These are phyloP conservation scores for Theobroma grandiflorum DNA, from an alignment of 441 rosid genomes.

Conservation along the genomic window DNA sequence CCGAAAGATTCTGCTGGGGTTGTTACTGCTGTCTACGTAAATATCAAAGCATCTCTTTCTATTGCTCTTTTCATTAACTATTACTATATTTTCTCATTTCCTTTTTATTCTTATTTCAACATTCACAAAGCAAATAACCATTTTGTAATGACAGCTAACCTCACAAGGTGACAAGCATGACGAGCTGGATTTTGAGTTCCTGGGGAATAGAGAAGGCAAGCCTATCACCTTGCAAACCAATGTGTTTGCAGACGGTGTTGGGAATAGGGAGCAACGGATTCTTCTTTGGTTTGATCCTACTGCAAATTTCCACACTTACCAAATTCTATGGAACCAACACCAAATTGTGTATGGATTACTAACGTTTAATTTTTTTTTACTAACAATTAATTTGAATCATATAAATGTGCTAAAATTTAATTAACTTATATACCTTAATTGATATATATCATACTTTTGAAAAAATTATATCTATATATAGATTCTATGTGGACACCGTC, in stretches of 20 bases:
- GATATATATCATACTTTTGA: background rate
- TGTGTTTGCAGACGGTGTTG: conserved; percentile 62
- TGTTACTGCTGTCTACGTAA: conserved; percentile 76
- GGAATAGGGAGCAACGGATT: conserved; percentile 68
- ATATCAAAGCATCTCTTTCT: background rate
- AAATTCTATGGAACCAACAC: conserved; percentile 71
- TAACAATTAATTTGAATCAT: too few relatives aligned
- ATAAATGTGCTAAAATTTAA: too few relatives aligned
- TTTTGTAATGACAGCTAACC: conserved; percentile 46
- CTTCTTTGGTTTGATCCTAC: conserved; percentile 83
- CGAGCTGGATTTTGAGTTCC: conserved; percentile 81
- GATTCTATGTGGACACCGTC: conserved; percentile 56
- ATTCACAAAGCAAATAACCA: too few relatives aligned
- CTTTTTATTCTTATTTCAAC: too few relatives aligned
- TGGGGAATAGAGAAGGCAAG: conserved; percentile 71
- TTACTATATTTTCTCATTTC: background rate
- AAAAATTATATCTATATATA: conserved; percentile 1
- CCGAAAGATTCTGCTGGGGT: conserved; percentile 69
- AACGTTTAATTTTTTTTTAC: too few relatives aligned
- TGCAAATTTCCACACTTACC: conserved; percentile 61
- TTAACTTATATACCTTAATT: background rate
- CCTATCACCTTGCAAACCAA: conserved; percentile 76
- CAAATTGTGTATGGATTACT: conserved; percentile 60
- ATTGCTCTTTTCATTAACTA: background rate
- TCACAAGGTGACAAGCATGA: conserved; percentile 60